Evolutionary conservation across 2,329 filamentous ascomycete genomes (phyloP).

Genomic region (Penicillium crustosum): DNA sequence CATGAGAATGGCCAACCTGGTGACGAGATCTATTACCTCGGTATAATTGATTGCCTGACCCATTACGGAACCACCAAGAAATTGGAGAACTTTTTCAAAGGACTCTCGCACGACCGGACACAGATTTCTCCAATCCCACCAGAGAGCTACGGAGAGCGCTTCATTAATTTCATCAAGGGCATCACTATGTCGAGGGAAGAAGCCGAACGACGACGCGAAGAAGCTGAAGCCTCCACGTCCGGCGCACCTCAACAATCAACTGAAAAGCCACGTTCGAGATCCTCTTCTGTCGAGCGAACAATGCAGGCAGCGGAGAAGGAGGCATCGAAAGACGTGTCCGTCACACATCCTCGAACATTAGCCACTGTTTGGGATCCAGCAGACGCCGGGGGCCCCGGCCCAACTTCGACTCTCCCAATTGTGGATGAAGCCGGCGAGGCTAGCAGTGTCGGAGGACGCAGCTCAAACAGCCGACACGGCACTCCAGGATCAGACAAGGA

Average conservation of each 20-base stretch:
- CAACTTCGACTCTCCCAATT: constrained; percentile 67
- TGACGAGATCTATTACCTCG: constrained; percentile 95
- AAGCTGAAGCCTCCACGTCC: constrained; percentile 28
- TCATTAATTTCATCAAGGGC: constrained; percentile 85
- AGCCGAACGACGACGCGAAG: constrained; percentile 56
- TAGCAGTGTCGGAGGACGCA: constrained; percentile 63
- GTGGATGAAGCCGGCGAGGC: constrained; percentile 88
- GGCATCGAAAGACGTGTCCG: constrained; percentile 59
- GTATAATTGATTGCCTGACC: constrained; percentile 96
- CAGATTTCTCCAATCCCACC: constrained; percentile 93
- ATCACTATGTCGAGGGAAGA: constrained; percentile 90
- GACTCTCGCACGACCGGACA: constrained; percentile 74
- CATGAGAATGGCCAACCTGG: constrained; percentile 82
- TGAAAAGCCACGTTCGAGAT: constrained; percentile 29
- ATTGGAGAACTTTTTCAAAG: constrained; percentile 96
- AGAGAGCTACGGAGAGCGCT: constrained; percentile 87
- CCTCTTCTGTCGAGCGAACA: constrained; percentile 52
- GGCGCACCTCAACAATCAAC: constrained; percentile 24
- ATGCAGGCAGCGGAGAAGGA: constrained; percentile 62
- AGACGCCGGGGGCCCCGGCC: constrained; percentile 54
- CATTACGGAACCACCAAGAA: constrained; percentile 95
- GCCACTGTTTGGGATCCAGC: constrained; percentile 58
- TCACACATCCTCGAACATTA: constrained; percentile 64
- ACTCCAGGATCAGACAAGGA: constrained; percentile 32
- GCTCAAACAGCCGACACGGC: constrained; percentile 49